A percentile compares a stretch with the other conserved stretches of the same genome.
These are phyloP conservation scores for Strobilomyces echinocephalus DNA, from an alignment of 768 basidiomycete species.

Conservation along the genomic window DNA sequence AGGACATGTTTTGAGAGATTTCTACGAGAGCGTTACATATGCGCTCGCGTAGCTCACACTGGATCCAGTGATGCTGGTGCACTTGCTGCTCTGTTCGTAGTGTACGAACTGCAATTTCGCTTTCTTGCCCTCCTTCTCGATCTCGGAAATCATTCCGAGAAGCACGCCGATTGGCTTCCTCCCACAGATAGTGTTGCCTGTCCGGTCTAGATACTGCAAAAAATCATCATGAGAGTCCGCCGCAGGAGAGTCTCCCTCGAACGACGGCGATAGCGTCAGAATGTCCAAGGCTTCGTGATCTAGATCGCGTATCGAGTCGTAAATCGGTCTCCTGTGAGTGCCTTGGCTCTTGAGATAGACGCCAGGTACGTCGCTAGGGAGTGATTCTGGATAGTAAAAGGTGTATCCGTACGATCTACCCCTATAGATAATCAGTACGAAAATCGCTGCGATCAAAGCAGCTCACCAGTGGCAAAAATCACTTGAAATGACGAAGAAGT, in stretches of 20 bases:
- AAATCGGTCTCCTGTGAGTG: slow-evolving; percentile 59
- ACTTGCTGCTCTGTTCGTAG: slow-evolving; percentile 90
- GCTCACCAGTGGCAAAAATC: slow-evolving; percentile 97
- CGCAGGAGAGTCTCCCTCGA: slow-evolving; percentile 39
- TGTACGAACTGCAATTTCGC: slow-evolving; percentile 71
- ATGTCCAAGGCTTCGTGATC: slow-evolving; percentile 85
- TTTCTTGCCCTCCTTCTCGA: slow-evolving; percentile 42
- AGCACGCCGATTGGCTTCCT: slow-evolving; percentile 94
- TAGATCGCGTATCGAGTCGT: slow-evolving; percentile 75
- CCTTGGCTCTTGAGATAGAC: slow-evolving; percentile 46
- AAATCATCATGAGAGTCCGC: slow-evolving; percentile 57
- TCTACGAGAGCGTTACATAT: slow-evolving; percentile 52
- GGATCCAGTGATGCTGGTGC: slow-evolving; percentile 62
- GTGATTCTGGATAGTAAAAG: slow-evolving; percentile 70
- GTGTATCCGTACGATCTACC: slow-evolving; percentile 85
- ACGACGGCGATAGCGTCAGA: slow-evolving; percentile 51
- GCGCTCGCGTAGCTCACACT: slow-evolving; percentile 98
- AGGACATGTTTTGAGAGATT: not conserved
- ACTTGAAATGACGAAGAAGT: slow-evolving; percentile 86
- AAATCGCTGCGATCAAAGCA: not conserved
- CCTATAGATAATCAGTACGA: slow-evolving; percentile 39
- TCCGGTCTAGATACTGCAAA: slow-evolving; percentile 59
- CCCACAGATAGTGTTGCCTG: slow-evolving; percentile 96
- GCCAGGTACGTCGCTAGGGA: slow-evolving; percentile 42
- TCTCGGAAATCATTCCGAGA: slow-evolving; percentile 62